Base-by-base conservation (phyloP, 805 yeast species). In the Candida corydali region DNA sequence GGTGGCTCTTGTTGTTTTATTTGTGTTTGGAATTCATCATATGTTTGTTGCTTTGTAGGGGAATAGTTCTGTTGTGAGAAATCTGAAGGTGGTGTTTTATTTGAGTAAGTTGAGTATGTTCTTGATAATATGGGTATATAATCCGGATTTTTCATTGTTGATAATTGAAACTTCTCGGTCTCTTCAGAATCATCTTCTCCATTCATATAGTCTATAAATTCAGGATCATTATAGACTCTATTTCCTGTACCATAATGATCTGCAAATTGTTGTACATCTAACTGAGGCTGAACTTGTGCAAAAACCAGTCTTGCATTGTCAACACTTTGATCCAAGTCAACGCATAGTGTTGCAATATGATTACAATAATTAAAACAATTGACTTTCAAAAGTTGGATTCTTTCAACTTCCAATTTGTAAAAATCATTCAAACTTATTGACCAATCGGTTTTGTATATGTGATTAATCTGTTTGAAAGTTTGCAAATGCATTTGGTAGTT, bases 321-420 rank as follows among this genome's bases (percentile, higher is more conserved):
- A 38, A 83, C 85, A 8, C 83, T 71, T 43, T 77, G 81, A 52
- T 87, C 96, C 49, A 82, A 84, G 29, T 78, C 75, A 22, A 86
- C 89, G 53, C 95, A 87, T 3, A 80, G 69, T 0, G 86, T 70
- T 6, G 94, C 84, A 7, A 84, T 67, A 26, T 79, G 69, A 57
- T 86, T 86, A 32, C 91, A 78, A 51, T 70, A 86, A 29, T 79
- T 83, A 84, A 95, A 87, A 41, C 87, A 57, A 46, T 80, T 84
- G 12, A 81, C 65, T 49, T 85, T 82, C 39, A 83, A 52, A 43
- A 79, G 73, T 48, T 81, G 82, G 38, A 85, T 74, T 43, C 89
- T 72, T 52, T 83, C 87, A 33, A 77, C 75, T 52, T 86, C 96
- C 32, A 83, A 57, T 36, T 64, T 71, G 57, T 86, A 88, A 43